These are phyloP conservation scores for Pisolithus microcarpus DNA, from an alignment of 768 basidiomycete species.

Conservation along the genomic window DNA sequence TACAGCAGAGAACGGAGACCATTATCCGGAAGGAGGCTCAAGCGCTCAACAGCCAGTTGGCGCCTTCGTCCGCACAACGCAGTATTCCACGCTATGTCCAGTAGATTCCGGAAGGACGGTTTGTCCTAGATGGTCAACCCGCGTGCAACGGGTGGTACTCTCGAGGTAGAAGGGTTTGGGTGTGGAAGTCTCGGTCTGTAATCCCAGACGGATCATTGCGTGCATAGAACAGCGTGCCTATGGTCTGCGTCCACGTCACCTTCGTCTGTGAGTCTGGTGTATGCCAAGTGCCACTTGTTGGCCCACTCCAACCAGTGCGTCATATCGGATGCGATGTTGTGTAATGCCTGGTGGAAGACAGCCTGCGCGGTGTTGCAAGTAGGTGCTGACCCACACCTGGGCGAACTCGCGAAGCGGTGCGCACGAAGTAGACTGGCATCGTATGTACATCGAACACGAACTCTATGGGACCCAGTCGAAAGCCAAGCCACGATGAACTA, in stretches of 20 bases:
- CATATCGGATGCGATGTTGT: no score
- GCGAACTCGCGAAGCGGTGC: no score
- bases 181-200: constrained; percentile 24
- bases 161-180: constrained; percentile 13
- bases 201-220: not conserved
- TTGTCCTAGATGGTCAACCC: constrained; percentile 90
- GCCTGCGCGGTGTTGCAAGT: no score
- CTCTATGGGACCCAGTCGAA: no score
- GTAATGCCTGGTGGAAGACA: no score
- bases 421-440: no score
- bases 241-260: not conserved
- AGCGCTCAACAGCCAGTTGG: constrained; percentile 43
- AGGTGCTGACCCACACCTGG: no score
- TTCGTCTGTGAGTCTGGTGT: no score
- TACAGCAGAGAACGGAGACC: constrained; percentile 25
- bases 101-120: constrained; percentile 60
- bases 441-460: no score
- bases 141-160: constrained; percentile 12
- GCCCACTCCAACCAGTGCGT: no score
- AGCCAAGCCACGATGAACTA: constrained; percentile 14
- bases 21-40: no score
- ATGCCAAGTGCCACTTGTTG: no score
- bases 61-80: constrained; percentile 83
- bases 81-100: constrained; percentile 53
- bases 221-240: constrained; percentile 1